Base-by-base conservation (phyloP, 371 early-diverging fungal genomes). In the Zopfochytrium polystomum region DNA sequence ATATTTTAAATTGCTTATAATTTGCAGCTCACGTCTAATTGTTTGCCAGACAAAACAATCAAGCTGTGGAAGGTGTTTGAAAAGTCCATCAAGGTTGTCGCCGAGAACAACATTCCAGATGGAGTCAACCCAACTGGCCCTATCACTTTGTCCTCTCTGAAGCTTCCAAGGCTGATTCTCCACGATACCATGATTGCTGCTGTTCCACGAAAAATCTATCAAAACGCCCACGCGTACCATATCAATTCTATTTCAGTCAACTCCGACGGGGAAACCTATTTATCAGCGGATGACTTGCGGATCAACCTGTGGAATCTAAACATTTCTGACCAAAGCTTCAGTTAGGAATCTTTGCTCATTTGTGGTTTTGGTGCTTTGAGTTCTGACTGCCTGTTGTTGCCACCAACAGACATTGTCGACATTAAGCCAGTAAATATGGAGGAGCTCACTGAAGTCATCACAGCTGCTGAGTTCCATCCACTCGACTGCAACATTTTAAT, bases 401-500 rank as follows among this genome's bases (percentile, higher is more conserved):
- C n/a, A n/a, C n/a, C n/a, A 29, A 35, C 72, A 89, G 92, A 95
- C 74, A 95, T 98, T 78, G 96, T 99, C 53, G 99, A 99, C 78
- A 95, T 99, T 65, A 99, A 99, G 79, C 98, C 99, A 32, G 90
- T 88, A 31, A 97, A 95, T 72, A 95, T 96, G 93, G 98, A 98
- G 71, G 99, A 99, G 65, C 75, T 98, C 60, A 95, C 95, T 7
- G 99, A 98, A 73, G 99, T 99, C 55, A 99, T 99, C 63, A 99
- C 99, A 18, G 91, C 95, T 0, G n/a, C n/a, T n/a, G n/a, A n/a
- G n/a, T n/a, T n/a, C n/a, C n/a, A n/a, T n/a, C n/a, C n/a, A n/a
- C n/a, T 76, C 23, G 89, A 92, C 66, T 99, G 97, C 81, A 95
- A 94, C 77, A 63, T 92, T 62, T 97, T 99, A 73, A 92, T 93